These are phyloP conservation scores for Rhizophora apiculata DNA, from an alignment of 345 rosid genomes.

Conservation along the genomic window DNA sequence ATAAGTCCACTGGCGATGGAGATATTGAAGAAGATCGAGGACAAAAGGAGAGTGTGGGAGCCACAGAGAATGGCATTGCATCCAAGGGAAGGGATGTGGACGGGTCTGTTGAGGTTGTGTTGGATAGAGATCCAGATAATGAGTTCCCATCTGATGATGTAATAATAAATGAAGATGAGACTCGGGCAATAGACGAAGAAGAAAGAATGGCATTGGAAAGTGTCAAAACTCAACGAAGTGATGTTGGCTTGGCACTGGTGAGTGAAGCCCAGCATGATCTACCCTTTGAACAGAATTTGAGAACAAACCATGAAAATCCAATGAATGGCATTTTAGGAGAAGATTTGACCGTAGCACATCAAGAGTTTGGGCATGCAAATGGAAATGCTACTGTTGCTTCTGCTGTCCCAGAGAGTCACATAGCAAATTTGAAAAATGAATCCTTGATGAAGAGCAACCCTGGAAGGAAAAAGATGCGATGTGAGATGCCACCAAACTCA, in stretches of 20 bases:
- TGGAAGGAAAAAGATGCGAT: constrained; percentile 52
- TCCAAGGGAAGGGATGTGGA: constrained; percentile 16
- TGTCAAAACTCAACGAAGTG: constrained; percentile 26
- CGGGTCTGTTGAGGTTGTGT: constrained; percentile 21
- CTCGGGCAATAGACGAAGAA: not conserved
- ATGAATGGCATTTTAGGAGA: constrained; percentile 13
- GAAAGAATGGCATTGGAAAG: not conserved
- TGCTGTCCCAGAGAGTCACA: constrained; percentile 13
- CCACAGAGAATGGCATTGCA: constrained; percentile 16
- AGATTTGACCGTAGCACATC: constrained; percentile 14
- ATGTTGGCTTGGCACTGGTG: constrained; percentile 29
- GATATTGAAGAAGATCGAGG: constrained; percentile 13
- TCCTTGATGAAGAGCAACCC: constrained; percentile 21
- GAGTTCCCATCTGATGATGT: constrained; percentile 14
- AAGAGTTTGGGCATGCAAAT: constrained; percentile 14
- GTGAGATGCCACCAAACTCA: constrained; percentile 72
- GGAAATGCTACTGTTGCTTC: constrained; percentile 23
- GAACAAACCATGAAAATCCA: constrained; percentile 17
- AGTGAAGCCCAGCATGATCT: constrained; percentile 19
- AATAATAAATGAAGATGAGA: constrained; percentile 1
- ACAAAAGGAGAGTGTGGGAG: not conserved
- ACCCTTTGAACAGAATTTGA: constrained; percentile 25
- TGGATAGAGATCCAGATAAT: constrained; percentile 21
- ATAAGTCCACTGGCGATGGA: constrained; percentile 15
- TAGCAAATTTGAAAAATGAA: constrained; percentile 21